phyloP scores from a whole-genome alignment of 2,329 filamentous ascomycete species.

The Colletotrichum liriopes region DNA sequence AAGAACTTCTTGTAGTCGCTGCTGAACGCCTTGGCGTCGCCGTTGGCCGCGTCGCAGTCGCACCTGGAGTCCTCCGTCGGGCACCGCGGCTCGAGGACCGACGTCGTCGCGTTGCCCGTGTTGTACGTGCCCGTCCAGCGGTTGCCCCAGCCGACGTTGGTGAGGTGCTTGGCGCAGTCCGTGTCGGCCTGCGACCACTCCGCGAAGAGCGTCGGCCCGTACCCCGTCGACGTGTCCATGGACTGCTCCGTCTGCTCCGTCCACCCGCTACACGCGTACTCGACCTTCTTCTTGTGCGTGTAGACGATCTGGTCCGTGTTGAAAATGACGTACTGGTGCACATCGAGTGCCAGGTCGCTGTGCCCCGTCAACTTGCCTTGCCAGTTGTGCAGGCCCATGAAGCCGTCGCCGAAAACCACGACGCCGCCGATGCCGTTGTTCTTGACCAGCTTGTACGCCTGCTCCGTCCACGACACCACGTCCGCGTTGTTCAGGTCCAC shows the following conservation, averaged over 20 bases:
- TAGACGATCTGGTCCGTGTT: slow-evolving; percentile 89
- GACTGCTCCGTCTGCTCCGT: slow-evolving; percentile 81
- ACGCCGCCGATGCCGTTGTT: slow-evolving; percentile 81
- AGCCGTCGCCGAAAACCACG: slow-evolving; percentile 93
- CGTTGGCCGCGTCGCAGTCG: slow-evolving; percentile 83
- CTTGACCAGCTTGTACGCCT: slow-evolving; percentile 81
- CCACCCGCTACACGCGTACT: slow-evolving; percentile 92
- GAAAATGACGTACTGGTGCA: slow-evolving; percentile 99
- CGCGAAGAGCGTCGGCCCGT: slow-evolving; percentile 93
- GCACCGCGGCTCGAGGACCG: slow-evolving; percentile 81
- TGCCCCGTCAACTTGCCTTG: slow-evolving; percentile 83
- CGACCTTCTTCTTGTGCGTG: slow-evolving; percentile 86
- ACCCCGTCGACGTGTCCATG: slow-evolving; percentile 83
- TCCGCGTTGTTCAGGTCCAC: slow-evolving; percentile 74
- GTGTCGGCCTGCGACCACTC: slow-evolving; percentile 99
- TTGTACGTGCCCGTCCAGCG: slow-evolving; percentile 93
- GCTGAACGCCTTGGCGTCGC: slow-evolving; percentile 77
- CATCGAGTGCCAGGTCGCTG: slow-evolving; percentile 87
- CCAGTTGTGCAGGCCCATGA: slow-evolving; percentile 93
- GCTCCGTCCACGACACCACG: slow-evolving; percentile 85
- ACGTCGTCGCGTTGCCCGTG: slow-evolving; percentile 73
- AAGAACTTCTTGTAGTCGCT: slow-evolving; percentile 87
- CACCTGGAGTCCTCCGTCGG: slow-evolving; percentile 78
- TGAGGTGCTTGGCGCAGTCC: slow-evolving; percentile 89
- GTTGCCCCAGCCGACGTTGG: slow-evolving; percentile 89